Percentiles rank a stretch among this genome's conserved stretches.
Conservation (phyloP, 257 asterid species). For the Paulownia fortunei region DNA sequence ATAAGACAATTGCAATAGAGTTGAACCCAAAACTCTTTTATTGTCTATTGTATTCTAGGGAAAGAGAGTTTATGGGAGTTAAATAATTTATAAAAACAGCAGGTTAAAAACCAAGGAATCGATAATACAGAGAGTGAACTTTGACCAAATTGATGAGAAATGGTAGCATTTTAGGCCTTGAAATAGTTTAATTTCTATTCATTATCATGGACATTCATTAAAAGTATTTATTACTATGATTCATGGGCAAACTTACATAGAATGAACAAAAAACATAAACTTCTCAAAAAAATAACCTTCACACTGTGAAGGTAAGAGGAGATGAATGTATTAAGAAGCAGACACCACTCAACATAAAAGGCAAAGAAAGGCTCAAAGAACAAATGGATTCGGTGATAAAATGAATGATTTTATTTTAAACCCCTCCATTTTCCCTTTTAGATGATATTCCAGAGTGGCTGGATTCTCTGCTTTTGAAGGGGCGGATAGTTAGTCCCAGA, state of each 20-base stretch:
- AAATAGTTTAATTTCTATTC: background rate
- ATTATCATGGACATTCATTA: background rate
- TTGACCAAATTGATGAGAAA: slow-evolving; percentile 8
- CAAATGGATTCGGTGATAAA: too few relatives aligned
- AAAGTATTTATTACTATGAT: background rate
- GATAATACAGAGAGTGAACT: background rate
- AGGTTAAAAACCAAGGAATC: background rate
- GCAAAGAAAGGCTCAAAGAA: too few relatives aligned
- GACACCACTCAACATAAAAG: background rate
- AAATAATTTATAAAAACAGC: background rate
- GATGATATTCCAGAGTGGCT: too few relatives aligned
- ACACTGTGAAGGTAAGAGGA: background rate
- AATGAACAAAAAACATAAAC: background rate
- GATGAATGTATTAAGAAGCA: background rate
- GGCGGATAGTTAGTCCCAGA: too few relatives aligned
- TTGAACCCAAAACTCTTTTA: slow-evolving; percentile 5
- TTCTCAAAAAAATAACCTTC: background rate
- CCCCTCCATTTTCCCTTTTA: too few relatives aligned
- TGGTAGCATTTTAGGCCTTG: background rate
- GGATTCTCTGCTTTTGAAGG: too few relatives aligned
- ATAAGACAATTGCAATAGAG: slow-evolving; percentile 13
- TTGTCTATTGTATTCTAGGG: background rate
- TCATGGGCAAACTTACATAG: background rate
- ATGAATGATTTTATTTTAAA: too few relatives aligned
- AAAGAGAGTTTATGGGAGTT: background rate